Evolutionary conservation across 495 filamentous ascomycete species (phyloP).

Genomic region (Physcia stellaris): DNA sequence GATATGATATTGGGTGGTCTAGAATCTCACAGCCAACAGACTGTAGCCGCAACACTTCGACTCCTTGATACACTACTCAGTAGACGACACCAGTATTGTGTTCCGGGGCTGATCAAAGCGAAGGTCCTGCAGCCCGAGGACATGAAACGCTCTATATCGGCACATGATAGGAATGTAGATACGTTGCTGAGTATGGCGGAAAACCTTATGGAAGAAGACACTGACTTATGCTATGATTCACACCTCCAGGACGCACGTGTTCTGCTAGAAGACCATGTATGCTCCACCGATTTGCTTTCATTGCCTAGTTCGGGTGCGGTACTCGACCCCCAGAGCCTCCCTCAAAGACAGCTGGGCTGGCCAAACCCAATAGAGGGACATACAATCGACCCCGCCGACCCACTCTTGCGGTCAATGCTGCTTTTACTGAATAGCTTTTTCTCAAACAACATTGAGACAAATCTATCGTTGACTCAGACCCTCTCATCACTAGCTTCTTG

Average conservation of each 20-base stretch:
- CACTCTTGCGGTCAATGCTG: conserved; percentile 57
- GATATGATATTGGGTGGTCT: conserved; percentile 81
- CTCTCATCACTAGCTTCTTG: conserved; percentile 75
- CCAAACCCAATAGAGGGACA: not conserved
- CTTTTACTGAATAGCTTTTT: conserved; percentile 66
- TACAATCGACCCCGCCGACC: conserved; percentile 39
- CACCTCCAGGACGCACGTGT: conserved; percentile 68
- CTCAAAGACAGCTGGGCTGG: too few species aligned
- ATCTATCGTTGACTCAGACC: conserved; percentile 70
- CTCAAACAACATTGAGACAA: conserved; percentile 77
- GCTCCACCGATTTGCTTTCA: conserved; percentile 45
- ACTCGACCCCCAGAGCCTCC: too few species aligned
- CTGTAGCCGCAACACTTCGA: conserved; percentile 74
- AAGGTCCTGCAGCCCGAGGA: conserved; percentile 43
- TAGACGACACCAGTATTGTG: conserved; percentile 74
- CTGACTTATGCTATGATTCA: conserved; percentile 69
- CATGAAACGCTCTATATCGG: conserved; percentile 56
- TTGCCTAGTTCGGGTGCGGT: conserved; percentile 2
- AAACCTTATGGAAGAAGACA: conserved; percentile 52
- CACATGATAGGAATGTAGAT: conserved; percentile 66
- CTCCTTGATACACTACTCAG: conserved; percentile 72
- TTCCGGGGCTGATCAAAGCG: conserved; percentile 55
- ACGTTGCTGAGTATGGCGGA: conserved; percentile 59
- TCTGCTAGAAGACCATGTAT: conserved; percentile 69
- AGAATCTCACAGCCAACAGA: conserved; percentile 74